Evolutionary conservation across 768 basidiomycete species (phyloP), one percentile per base, ranked within the genome.

Genomic region (Hemileccinum impolitum): DNA sequence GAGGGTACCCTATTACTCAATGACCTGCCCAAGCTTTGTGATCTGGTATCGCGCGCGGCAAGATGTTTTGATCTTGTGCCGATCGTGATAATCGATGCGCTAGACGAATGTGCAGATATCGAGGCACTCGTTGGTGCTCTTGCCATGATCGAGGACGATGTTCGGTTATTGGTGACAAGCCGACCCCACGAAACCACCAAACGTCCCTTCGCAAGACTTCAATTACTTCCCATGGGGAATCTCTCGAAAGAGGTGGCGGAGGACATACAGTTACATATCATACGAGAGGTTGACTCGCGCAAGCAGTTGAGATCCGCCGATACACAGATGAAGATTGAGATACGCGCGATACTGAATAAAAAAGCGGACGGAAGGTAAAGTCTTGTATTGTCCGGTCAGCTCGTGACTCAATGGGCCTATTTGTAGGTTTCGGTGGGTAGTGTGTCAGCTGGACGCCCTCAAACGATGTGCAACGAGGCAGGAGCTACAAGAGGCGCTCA

Each of bases 71-170:
- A 23, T 13, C 19, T 4, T 9, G 19, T 13, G 10, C 47, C 39
- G 6, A 13, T 50, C 12, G 42, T 50, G 1, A 7, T 44, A 6
- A 44, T 44, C 14, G 48, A 50, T 38, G 48, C 34, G 32, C 28
- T 50, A 4, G 48, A 50, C 30, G 48, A 50, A 18, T 50, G 43
- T 26, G 17, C 17, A 14, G 47, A 41, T 17, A 14, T 36, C 3
- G 14, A 40, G 15, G 30, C 19, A 15, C 37, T 48, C 31, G 9
- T 42, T 2, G 7, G 18, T 9, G 23, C 5, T 21, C 43, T 45
- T 2, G 32, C 32, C 15, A 12, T 11, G 9, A 30, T 44, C 4
- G 17, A 19, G 14, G 32, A 15, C 21, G 17, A 30, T 14, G 31
- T 36, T 6, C 31, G 43, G 4, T n/a, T 45, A 34, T 17, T 45